Percentiles rank a stretch among this genome's conserved stretches.
These are phyloP conservation scores for Kodamaea leandrae DNA, from an alignment of 805 yeast genomes.

Conservation along the genomic window DNA sequence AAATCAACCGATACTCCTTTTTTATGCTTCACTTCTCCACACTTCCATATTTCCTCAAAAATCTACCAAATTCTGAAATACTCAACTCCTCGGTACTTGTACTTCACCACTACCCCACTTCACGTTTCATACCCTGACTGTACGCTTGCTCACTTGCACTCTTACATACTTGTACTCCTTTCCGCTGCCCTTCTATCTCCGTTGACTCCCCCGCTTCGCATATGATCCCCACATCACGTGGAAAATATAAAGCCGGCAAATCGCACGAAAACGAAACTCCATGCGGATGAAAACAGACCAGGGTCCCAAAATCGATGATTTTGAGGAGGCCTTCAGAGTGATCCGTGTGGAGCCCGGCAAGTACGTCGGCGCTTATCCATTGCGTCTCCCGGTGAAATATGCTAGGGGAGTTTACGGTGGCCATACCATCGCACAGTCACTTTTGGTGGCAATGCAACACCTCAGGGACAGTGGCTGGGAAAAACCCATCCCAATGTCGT, in stretches of 20 bases:
- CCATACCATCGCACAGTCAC: slow-evolving; percentile 61
- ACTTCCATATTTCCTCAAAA: no score
- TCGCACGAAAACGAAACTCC: neutral
- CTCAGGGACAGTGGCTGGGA: slow-evolving; percentile 20
- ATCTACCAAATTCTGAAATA: no score
- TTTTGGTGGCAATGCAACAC: slow-evolving; percentile 56
- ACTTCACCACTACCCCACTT: no score
- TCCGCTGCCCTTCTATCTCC: no score
- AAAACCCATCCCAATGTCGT: slow-evolving; percentile 50
- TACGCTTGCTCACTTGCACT: no score
- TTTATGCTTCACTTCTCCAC: no score
- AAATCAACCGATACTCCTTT: no score
- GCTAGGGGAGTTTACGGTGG: slow-evolving; percentile 75
- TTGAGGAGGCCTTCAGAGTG: slow-evolving; percentile 35
- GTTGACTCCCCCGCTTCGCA: neutral
- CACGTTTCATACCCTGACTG: no score
- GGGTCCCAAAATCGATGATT: slow-evolving; percentile 14
- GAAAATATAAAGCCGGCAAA: neutral
- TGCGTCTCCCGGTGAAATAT: slow-evolving; percentile 36
- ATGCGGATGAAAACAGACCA: neutral
- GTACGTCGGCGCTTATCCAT: slow-evolving; percentile 34
- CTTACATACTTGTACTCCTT: no score
- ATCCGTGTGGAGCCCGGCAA: slow-evolving; percentile 22
- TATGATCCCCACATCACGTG: neutral
- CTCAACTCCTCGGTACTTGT: no score